These are phyloP conservation scores for Penicillium nordicum DNA, from an alignment of 2,329 filamentous ascomycete species.

Conservation along the genomic window DNA sequence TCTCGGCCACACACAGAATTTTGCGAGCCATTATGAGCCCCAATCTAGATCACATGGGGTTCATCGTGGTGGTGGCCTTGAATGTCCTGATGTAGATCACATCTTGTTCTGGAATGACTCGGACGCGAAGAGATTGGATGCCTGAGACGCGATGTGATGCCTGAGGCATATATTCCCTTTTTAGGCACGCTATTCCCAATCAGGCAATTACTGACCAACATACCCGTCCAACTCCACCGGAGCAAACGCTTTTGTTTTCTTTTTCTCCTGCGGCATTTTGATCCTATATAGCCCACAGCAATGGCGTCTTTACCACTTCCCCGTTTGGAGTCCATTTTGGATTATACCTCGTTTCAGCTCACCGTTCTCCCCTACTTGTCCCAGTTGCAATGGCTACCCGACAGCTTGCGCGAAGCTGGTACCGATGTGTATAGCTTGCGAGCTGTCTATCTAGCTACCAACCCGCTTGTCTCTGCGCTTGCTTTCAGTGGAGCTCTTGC, in stretches of 20 bases:
- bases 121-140: slow-evolving; percentile 14
- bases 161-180: slow-evolving; percentile 10
- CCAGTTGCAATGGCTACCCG: slow-evolving; percentile 67
- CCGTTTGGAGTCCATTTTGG: slow-evolving; percentile 63
- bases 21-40: slow-evolving; percentile 44
- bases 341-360: slow-evolving; percentile 72
- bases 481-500: slow-evolving; percentile 69
- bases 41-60: slow-evolving; percentile 5
- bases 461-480: slow-evolving; percentile 75
- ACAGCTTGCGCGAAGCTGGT: slow-evolving; percentile 58
- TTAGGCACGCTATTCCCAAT: slow-evolving; percentile 11
- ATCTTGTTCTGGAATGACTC: slow-evolving; percentile 11
- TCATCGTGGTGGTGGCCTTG: slow-evolving; percentile 8
- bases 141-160: slow-evolving; percentile 9
- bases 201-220: slow-evolving; percentile 20
- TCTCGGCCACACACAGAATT: slow-evolving; percentile 75
- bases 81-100: slow-evolving; percentile 8
- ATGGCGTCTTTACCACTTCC: slow-evolving; percentile 63
- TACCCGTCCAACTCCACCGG: slow-evolving; percentile 4
- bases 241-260: slow-evolving; percentile 8
- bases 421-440: slow-evolving; percentile 61
- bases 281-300: background rate
- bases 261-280: background rate
- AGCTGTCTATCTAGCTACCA: slow-evolving; percentile 75
- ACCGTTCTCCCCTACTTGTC: slow-evolving; percentile 72